Evolutionary conservation across 2,329 filamentous ascomycete genomes (phyloP), one percentile per base, ranked within the genome.

Genomic region (Volutella citrinella): DNA sequence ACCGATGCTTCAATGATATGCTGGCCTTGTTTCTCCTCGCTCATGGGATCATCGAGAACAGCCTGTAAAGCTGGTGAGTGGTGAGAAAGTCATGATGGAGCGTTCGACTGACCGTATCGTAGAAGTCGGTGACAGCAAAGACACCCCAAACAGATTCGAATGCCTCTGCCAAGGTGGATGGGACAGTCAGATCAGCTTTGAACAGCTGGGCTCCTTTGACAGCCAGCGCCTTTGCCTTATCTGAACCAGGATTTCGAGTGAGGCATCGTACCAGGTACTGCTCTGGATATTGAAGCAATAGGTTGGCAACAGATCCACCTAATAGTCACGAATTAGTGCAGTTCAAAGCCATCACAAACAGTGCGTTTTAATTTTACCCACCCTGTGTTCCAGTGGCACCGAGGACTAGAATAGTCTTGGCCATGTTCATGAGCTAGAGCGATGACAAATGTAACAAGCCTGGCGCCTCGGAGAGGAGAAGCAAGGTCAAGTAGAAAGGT

Each of bases 91-190:
- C 6, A 8, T 9, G 11, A 3, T 6, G 3, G 10, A n/a, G n/a
- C n/a, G n/a, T 23, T 14, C 7, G 26, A 36, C 36, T 7, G 3
- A 40, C 40, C n/a, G 40, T 42, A 24, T 42, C 40, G 20, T 42
- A 42, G 14, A 42, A 42, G 27, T 42, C 40, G 6, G 40, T 42
- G 26, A 42, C 36, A 5, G 40, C 40, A 34, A 42, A 42, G 9
- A 40, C 25, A 11, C 40, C 36, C 40, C 40, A 42, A 14, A 36
- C 26, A 11, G 26, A 19, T 17, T 42, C 26, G 5, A 42, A 42
- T 3, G 40, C 40, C 6, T 22, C 14, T 33, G 40, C 29, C 12
- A 42, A 17, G 22, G 40, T 42, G 4, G 32, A 42, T 22, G 40
- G 40, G 8, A 40, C 14, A n/a, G 40, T 42, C 22, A 42, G 17